Evolutionary conservation across 805 yeast genomes (phyloP), one percentile per base, ranked within the genome.

Genomic region (Novakomyces olei): DNA sequence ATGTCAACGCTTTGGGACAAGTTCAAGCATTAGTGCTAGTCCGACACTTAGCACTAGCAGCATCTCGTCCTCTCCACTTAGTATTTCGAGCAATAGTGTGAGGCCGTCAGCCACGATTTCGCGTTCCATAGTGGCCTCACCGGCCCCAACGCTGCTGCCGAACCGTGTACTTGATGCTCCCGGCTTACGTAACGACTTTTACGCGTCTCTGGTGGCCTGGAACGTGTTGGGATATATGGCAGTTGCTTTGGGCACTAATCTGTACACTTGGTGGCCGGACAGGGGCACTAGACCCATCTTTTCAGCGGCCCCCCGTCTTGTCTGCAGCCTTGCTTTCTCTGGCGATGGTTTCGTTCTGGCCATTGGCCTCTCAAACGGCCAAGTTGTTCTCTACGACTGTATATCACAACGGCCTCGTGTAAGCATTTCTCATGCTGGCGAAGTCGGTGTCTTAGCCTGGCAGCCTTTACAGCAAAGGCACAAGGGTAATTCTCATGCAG

Each of bases 381-480:
- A 68, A 9, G 60, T 81, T 15, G 94, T 85, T 53, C 73, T 88
- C 36, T 88, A 95, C 94, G 96, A 88, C 53, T 72, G 76, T 18
- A 92, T 76, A 42, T 65, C 75, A 5, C 65, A 62, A 42, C 51
- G 72, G 12, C 36, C 41, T 8, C 65, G 98, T 44, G 70, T 92
- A 1, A 70, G 88, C 72, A 58, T 64, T 36, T 72, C 76, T 15
- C 67, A 71, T 31, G 68, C 72, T 27, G 69, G 83, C 3, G 63
- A 96, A 34, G 69, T 85, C 12, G 88, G 85, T 1, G 61, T 81
- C 1, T 77, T 79, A 51, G 59, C 75, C 18, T 88, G 98, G 98
- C 63, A 68, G 43, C 71, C 32, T 29, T 7, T 15, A 4, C 5
- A 9, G 5, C 25, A 17, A 6, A 17, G 14, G 14, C 15, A 17